Conservation (phyloP, 2,329 filamentous ascomycete species). For the Beauveria rudraprayagi region DNA sequence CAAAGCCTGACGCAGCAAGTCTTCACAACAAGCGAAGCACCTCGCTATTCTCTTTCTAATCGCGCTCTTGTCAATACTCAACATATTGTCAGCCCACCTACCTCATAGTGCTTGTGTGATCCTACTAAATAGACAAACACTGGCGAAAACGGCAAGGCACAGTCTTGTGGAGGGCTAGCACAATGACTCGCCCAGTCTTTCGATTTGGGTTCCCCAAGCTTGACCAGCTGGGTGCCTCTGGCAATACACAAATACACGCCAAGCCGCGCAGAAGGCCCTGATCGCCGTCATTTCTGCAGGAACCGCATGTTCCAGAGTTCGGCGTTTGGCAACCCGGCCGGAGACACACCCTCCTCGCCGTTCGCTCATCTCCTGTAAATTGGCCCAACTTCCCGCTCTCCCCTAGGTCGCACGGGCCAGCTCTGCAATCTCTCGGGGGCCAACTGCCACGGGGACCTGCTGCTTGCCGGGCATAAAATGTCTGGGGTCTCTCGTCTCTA, state of each 20-base stretch:
- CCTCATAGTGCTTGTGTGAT: not conserved
- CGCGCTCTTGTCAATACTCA: not conserved
- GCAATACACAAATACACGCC: not conserved
- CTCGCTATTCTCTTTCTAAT: not conserved
- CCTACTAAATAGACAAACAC: not conserved
- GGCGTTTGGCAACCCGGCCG: not conserved
- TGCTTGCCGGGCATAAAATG: too few relatives aligned
- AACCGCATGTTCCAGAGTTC: not conserved
- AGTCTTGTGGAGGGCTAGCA: not conserved
- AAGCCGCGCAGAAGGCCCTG: not conserved
- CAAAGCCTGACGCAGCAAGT: not conserved
- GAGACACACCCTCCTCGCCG: not conserved
- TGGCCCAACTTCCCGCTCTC: constrained; percentile 2
- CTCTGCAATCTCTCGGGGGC: not conserved
- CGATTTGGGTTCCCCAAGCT: not conserved
- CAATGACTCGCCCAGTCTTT: not conserved
- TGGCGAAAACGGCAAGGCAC: not conserved
- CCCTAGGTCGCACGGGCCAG: constrained; percentile 3
- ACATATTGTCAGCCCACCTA: not conserved
- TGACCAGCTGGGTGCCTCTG: not conserved
- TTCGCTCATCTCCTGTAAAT: constrained; percentile 9
- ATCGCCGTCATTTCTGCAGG: not conserved
- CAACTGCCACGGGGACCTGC: not conserved
- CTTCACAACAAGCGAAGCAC: not conserved
- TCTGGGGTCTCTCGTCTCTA: too few relatives aligned